These are phyloP conservation scores for Dianthus caryophyllus DNA, from an alignment of 148 eudicot genomes.

Conservation along the genomic window DNA sequence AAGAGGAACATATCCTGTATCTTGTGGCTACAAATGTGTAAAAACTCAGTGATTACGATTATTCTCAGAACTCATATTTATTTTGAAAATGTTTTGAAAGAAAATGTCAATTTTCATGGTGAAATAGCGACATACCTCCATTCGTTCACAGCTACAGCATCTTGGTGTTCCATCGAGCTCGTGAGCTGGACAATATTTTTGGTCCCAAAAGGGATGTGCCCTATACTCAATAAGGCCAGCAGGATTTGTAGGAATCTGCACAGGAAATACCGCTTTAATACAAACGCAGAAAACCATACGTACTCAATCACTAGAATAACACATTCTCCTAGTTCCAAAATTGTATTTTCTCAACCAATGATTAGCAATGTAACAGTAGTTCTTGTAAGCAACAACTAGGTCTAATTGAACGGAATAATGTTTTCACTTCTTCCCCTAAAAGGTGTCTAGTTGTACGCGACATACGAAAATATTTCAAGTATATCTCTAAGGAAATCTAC, in stretches of 20 bases:
- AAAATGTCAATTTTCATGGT: constrained; percentile 3
- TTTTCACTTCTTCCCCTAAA: background rate
- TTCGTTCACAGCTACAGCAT: constrained; percentile 98
- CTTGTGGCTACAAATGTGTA: constrained; percentile 51
- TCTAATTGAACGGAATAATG: too few relatives aligned
- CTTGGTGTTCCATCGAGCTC: constrained; percentile 84
- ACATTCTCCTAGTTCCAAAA: background rate
- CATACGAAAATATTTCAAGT: background rate
- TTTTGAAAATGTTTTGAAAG: background rate
- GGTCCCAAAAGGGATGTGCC: constrained; percentile 95
- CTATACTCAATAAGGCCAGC: constrained; percentile 88
- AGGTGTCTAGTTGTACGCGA: background rate
- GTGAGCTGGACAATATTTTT: constrained; percentile 93
- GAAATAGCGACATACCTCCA: constrained; percentile 59
- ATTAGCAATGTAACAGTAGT: background rate
- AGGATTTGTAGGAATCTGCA: constrained; percentile 76
- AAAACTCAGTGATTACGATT: background rate
- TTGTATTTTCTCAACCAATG: background rate
- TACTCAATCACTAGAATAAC: background rate
- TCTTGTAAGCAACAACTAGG: background rate
- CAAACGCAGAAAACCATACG: background rate
- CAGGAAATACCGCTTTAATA: background rate
- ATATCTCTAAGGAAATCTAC: background rate
- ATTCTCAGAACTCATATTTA: background rate
- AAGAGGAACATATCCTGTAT: constrained; percentile 58